Percentiles rank a stretch among this genome's conserved stretches.
Conservation (phyloP, 495 filamentous ascomycete species). For the Annulohypoxylon moriforme region DNA sequence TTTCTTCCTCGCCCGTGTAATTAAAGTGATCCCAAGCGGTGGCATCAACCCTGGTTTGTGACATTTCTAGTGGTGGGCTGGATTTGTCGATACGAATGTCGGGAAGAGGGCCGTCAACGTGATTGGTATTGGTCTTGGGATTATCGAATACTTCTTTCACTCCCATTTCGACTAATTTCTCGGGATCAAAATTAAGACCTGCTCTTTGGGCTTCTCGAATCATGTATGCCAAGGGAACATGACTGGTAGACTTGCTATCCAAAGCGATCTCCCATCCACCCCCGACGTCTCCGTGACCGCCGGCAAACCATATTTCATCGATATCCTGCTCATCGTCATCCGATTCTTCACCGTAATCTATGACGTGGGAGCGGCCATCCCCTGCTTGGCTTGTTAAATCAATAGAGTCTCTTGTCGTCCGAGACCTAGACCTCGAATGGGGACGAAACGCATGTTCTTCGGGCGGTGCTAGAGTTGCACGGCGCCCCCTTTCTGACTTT, state of each 20-base stretch:
- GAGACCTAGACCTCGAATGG: constrained; percentile 45
- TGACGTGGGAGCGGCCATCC: constrained; percentile 21
- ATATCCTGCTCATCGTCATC: constrained; percentile 79
- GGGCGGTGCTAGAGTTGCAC: constrained; percentile 37
- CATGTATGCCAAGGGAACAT: constrained; percentile 87
- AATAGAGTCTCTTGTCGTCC: constrained; percentile 35
- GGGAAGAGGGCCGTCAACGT: constrained; percentile 40
- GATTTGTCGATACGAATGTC: constrained; percentile 52
- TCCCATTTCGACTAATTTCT: constrained; percentile 74
- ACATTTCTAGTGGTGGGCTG: constrained; percentile 39
- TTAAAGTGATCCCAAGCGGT: constrained; percentile 39
- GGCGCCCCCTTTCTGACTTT: constrained; percentile 37
- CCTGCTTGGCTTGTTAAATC: constrained; percentile 15
- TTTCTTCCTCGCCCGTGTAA: constrained; percentile 28
- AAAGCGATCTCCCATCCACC: constrained; percentile 78
- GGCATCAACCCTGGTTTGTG: not conserved
- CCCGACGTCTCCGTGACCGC: constrained; percentile 84
- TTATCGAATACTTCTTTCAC: constrained; percentile 56
- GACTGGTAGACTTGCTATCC: constrained; percentile 71
- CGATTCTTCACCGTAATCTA: constrained; percentile 58
- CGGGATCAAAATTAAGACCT: constrained; percentile 75
- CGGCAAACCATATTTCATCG: constrained; percentile 84
- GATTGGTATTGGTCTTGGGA: constrained; percentile 15
- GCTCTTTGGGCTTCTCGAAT: constrained; percentile 80
- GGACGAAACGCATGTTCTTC: constrained; percentile 42